Evolutionary conservation across 2,329 filamentous ascomycete species (phyloP).

Genomic region (Cercospora zeina): DNA sequence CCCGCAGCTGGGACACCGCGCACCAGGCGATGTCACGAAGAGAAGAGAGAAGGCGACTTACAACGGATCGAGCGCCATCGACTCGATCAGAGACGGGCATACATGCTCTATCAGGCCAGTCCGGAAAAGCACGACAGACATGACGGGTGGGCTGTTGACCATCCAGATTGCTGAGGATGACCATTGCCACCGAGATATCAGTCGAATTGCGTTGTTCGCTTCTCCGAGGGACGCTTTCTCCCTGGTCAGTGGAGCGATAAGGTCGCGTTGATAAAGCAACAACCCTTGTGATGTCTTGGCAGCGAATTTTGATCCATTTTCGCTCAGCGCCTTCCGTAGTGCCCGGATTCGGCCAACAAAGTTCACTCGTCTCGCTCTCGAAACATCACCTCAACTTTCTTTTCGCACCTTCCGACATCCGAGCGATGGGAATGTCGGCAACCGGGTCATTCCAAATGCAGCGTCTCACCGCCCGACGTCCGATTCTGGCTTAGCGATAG

Average conservation of each 20-base stretch:
- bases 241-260: background rate
- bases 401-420: background rate
- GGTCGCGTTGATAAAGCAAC: constrained; percentile 1
- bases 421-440: background rate
- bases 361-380: background rate
- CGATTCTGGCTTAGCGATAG: constrained; percentile 13
- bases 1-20: constrained; percentile 2
- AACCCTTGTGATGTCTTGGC: background rate
- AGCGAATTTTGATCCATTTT: background rate
- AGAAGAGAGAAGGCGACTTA: constrained; percentile 1
- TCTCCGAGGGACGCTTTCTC: constrained; percentile 22
- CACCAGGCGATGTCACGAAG: background rate
- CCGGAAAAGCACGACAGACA: constrained; percentile 24
- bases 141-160: constrained; percentile 13
- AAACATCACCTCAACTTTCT: constrained; percentile 5
- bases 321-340: background rate
- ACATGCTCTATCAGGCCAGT: constrained; percentile 20
- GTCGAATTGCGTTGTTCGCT: constrained; percentile 14
- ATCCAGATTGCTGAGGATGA: constrained; percentile 22
- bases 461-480: background rate
- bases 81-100: constrained; percentile 12
- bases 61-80: background rate
- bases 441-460: constrained; percentile 6
- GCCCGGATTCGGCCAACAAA: background rate
- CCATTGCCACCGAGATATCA: constrained; percentile 5